phyloP scores from a whole-genome alignment of 306 rosid genomes.

The Elaeagnus macrophylla region DNA sequence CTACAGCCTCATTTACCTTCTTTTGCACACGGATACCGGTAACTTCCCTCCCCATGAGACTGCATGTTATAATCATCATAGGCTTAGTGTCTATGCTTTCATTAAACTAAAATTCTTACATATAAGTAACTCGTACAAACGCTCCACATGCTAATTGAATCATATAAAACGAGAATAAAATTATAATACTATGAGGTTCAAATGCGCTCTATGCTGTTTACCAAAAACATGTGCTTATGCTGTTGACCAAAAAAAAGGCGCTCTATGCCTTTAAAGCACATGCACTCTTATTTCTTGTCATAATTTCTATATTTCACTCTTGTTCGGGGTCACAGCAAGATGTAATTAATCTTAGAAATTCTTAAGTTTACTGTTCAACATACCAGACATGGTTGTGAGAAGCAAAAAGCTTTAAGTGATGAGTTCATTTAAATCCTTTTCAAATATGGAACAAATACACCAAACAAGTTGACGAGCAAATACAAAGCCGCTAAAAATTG shows the following conservation, averaged over 20 bases:
- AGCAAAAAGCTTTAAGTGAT: too few species aligned
- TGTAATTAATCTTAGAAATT: not conserved
- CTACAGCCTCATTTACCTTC: constrained; percentile 32
- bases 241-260: too few species aligned
- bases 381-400: too few species aligned
- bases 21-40: constrained; percentile 44
- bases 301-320: not conserved
- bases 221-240: too few species aligned
- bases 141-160: constrained; percentile 3
- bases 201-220: not conserved
- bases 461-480: too few species aligned
- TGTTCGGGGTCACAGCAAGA: too few species aligned
- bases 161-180: not conserved
- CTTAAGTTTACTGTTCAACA: too few species aligned
- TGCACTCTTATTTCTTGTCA: not conserved
- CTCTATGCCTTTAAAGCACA: not conserved
- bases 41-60: constrained; percentile 88
- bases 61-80: constrained; percentile 29
- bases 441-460: too few species aligned
- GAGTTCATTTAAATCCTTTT: too few species aligned
- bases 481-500: too few species aligned
- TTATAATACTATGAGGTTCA: not conserved
- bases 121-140: not conserved
- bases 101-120: not conserved
- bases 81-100: constrained; percentile 14